Base-by-base conservation (phyloP, 2,329 filamentous ascomycete genomes). In the Sporothrix pallida region DNA sequence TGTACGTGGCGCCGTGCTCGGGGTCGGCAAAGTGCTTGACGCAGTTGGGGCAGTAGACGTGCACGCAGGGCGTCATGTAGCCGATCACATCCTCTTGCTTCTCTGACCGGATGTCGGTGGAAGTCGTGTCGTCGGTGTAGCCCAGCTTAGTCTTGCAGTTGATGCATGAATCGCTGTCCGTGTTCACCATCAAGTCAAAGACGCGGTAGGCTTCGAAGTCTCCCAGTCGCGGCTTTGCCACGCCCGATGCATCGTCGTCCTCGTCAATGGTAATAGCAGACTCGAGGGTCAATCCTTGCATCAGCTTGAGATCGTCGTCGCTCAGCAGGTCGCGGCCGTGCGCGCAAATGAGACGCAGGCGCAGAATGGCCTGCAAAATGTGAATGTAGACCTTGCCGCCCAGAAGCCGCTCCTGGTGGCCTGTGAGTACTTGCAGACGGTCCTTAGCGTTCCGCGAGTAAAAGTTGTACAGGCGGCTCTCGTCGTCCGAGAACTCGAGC, bases 301-400 rank as follows among this genome's bases (percentile, higher is more conserved):
- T 89, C 3, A 92, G 86, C 77, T 92, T 90, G 63, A 97, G 84
- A 78, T 98, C 95, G 23, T 95, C 92, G 50, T 95, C 90, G 73
- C 91, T 93, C 2, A 99, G 87, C 78, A 99, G 87, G 75, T 98
- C 95, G 76, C 92, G 92, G n/a, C 96, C 96, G 80, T 98, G 95
- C 0, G 95, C 96, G 79, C 95, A 98, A 70, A 98, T 92, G 56
- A 97, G 87, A 10, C 96, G 93, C 20, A 99, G 88, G 44, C 95
- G 92, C 77, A 97, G 87, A 79, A 99, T 97, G 4, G 94, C 93
- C 76, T 96, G 95, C 75, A 99, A 83, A 65, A 99, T 96, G 78
- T 97, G 93, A 65, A 96, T 95, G 79, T 97, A 98, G n/a, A 93
- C 92, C 77, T 92, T 93, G 58, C 95, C 95, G 56, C 92, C 92